These are phyloP conservation scores for Xylaria sp. DNA, from an alignment of 2,329 filamentous ascomycete species.

Conservation along the genomic window DNA sequence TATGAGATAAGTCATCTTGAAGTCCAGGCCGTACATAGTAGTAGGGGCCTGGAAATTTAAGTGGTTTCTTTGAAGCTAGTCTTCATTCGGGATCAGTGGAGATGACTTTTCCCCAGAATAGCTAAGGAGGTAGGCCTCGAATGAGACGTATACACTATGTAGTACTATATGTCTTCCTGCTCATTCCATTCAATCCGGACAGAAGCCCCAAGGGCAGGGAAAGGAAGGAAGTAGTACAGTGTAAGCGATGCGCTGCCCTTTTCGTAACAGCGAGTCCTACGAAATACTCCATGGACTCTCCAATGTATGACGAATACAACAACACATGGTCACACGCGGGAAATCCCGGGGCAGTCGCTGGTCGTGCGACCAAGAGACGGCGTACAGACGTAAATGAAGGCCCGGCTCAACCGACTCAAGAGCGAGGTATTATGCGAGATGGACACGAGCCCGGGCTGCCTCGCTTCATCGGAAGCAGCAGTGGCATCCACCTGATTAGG, in stretches of 20 bases:
- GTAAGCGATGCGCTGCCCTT: too few species aligned
- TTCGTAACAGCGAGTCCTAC: background rate
- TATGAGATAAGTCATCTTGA: too few species aligned
- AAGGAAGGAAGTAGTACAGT: background rate
- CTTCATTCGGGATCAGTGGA: background rate
- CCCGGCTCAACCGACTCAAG: background rate
- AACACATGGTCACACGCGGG: background rate
- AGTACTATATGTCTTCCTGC: background rate
- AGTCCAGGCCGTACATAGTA: too few species aligned
- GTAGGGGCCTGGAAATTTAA: background rate
- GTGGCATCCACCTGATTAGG: slow-evolving; percentile 9
- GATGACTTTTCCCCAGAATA: background rate
- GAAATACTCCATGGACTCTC: background rate
- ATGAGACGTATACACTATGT: too few species aligned
- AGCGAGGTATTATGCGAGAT: slow-evolving; percentile 15
- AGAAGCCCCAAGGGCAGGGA: background rate
- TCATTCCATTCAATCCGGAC: background rate
- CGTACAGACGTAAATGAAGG: background rate
- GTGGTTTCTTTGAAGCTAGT: background rate
- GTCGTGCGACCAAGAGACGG: slow-evolving; percentile 10
- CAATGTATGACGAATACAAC: slow-evolving; percentile 7
- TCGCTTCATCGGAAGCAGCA: slow-evolving; percentile 12
- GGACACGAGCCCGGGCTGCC: slow-evolving; percentile 4
- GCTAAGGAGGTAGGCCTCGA: background rate
- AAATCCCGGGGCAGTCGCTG: background rate